Conservation (phyloP, 441 rosid genomes). For the Adansonia grandidieri region DNA sequence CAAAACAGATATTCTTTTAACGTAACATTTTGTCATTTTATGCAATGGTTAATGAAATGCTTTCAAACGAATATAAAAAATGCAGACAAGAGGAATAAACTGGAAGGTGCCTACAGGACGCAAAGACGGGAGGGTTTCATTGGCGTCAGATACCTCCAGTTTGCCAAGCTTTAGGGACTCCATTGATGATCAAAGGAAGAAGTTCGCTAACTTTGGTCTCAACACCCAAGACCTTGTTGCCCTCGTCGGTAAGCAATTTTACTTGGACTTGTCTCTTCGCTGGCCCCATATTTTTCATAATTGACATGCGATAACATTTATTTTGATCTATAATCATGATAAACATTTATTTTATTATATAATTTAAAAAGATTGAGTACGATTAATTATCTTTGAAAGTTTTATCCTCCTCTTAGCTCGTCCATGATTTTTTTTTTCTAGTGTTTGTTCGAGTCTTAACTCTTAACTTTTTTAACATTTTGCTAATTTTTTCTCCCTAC, state of each 20-base stretch:
- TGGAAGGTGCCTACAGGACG: constrained; percentile 82
- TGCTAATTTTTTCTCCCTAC: neutral
- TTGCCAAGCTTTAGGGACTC: constrained; percentile 61
- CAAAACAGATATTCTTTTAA: neutral
- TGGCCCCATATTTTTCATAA: no score
- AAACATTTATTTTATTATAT: no score
- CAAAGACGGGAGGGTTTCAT: constrained; percentile 68
- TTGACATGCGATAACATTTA: no score
- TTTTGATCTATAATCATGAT: no score
- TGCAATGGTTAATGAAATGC: neutral
- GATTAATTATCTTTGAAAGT: no score
- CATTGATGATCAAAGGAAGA: constrained; percentile 54
- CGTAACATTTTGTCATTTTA: neutral
- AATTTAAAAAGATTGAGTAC: no score
- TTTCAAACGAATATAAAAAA: neutral
- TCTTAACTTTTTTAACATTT: neutral
- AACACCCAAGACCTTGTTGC: constrained; percentile 47
- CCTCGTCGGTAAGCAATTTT: constrained; percentile 42
- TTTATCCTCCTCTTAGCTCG: no score
- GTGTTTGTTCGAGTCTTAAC: neutral
- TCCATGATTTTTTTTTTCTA: no score
- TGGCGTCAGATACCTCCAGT: constrained; percentile 51
- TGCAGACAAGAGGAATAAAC: constrained; percentile 50
- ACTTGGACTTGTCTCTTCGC: no score
- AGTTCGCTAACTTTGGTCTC: constrained; percentile 53